Evolutionary conservation across 2,329 filamentous ascomycete genomes (phyloP), one percentile per base, ranked within the genome.

Genomic region (Dactylella cylindrospora): DNA sequence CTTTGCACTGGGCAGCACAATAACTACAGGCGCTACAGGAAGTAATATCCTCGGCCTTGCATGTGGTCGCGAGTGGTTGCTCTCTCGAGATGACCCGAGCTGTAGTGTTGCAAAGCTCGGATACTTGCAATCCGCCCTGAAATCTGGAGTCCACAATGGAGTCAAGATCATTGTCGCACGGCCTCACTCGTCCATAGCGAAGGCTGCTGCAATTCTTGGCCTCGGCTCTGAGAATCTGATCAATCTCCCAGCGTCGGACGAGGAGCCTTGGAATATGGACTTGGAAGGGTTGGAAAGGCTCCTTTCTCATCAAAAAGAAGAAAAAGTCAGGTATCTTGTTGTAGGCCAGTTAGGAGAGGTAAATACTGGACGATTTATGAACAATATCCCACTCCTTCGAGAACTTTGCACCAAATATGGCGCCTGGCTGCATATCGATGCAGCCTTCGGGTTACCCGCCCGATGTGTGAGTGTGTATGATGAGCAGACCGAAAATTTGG

Each of bases 381-480:
- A 60, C 1, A 55, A 65, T 7, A 67, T 84, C 76, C 71, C 73
- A 50, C 76, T 76, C 51, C 73, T 96, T 29, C 80, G 90, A 59
- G 73, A 76, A 3, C 70, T 95, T 31, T 89, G 87, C 35, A 84
- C 93, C 67, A 75, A 77, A 66, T 83, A 91, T 40, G 64, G 67
- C 66, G 84, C 88, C 0, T 96, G 90, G 90, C 78, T 96, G 31
- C 91, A 97, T 72, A 84, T 91, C 5, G 91, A 96, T 69, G 90
- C 57, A 77, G 90, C 91, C 0, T 95, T 97, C 71, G 91, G 91
- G 0, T 79, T 95, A 9, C 89, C 94, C 70, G 85, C 81, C 0
- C 80, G 10, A 72, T 83, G 0, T 77, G 96, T 1, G 78, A 80
- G 60, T 39, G 70, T 29, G 2, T 52, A 57, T 25, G 59, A 57